Base-by-base conservation (phyloP, 768 basidiomycete genomes). In the Xerocomus spinulosus region DNA sequence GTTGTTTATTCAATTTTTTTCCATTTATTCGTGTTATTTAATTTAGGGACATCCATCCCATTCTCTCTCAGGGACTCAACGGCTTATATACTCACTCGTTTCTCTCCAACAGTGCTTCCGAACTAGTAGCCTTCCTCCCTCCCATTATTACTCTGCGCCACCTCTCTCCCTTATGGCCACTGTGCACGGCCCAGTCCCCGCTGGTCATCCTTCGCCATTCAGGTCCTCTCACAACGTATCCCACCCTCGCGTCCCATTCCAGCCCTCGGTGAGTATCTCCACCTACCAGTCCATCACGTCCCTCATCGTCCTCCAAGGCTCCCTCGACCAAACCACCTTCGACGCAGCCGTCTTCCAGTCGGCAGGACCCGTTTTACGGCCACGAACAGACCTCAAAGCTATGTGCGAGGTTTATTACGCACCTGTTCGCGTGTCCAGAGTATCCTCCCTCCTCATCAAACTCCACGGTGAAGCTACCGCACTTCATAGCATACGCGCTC, bases 341-440 rank as follows among this genome's bases (percentile, higher is more conserved):
- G 7, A 65, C 64, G 3, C 67, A 68, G 46, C 67, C 65, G 4
- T 44, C 52, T 0, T 51, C 59, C 0, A 49, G 48, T 8, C 58
- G 63, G 9, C 55, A 57, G 8, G 65, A 67, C 23, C 59, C 53
- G 49, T 67, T 65, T 24, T 65, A 67, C 51, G 91, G 92, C 32
- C 87, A 93, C 63, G 87, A 89, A 63, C 69, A 71, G 18, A 71
- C 81, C 0, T 83, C 91, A 0, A 78, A 79, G 17, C 68, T 91
- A 38, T 82, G 84, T 43, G 82, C 78, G 0, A 76, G 86, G 0
- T 94, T 93, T 62, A 91, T 95, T 18, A 85, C 85, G 0, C 85
- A 89, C 44, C 75, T 93, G 0, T 94, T 93, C 60, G 81, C 83
- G 0, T 95, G 92, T 60, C 92, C 92, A 3, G 88, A 92, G 51